These are phyloP conservation scores for Stereum hirsutum DNA, from an alignment of 1,284 basidiomycete genomes.

Conservation along the genomic window DNA sequence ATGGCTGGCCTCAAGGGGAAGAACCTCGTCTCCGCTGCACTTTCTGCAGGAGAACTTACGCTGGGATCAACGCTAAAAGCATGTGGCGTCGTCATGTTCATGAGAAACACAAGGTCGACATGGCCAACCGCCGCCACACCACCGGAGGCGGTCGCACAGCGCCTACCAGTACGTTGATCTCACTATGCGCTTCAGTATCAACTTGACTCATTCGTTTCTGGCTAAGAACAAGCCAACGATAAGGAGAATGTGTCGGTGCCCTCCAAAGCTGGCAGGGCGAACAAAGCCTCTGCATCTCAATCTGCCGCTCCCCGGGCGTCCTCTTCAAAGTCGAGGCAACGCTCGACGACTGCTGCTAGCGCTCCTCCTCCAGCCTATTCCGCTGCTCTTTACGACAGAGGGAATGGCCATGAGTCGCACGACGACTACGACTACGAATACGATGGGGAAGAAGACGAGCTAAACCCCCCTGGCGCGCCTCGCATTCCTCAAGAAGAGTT, in stretches of 20 bases:
- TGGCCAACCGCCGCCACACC: slow-evolving; percentile 71
- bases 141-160: slow-evolving; percentile 41
- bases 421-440: slow-evolving; percentile 10
- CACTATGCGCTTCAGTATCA: background rate
- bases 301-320: background rate
- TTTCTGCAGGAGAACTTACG: slow-evolving; percentile 71
- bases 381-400: slow-evolving; percentile 9
- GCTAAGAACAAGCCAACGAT: slow-evolving; percentile 7
- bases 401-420: slow-evolving; percentile 11
- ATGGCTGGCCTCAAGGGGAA: slow-evolving; percentile 68
- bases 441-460: slow-evolving; percentile 10
- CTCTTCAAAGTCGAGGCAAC: slow-evolving; percentile 10
- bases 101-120: slow-evolving; percentile 80
- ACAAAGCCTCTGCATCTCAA: slow-evolving; percentile 1
- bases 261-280: slow-evolving; percentile 3
- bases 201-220: background rate
- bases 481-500: slow-evolving; percentile 8
- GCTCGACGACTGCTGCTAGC: slow-evolving; percentile 8
- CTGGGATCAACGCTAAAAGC: slow-evolving; percentile 77
- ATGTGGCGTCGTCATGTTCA: slow-evolving; percentile 83
- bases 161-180: slow-evolving; percentile 41
- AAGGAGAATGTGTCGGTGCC: slow-evolving; percentile 11
- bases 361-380: too few relatives aligned
- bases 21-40: slow-evolving; percentile 71
- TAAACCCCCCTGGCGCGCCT: slow-evolving; percentile 8